Percentiles rank a stretch among this genome's conserved stretches.
These are phyloP conservation scores for Acacia concinna DNA, from an alignment of 331 rosid species.

Conservation along the genomic window DNA sequence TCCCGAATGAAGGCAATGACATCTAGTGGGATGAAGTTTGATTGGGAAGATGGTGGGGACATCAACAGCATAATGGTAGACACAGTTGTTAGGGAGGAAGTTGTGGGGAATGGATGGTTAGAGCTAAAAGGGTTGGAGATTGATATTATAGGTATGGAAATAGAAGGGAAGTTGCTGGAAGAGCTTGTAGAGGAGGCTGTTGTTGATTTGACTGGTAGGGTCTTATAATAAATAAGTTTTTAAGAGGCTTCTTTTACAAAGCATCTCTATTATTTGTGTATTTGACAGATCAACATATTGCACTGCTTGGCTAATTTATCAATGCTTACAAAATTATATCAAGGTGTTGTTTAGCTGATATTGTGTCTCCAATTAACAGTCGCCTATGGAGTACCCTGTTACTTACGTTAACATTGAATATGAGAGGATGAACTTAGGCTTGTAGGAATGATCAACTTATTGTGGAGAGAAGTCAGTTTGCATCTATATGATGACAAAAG, in stretches of 20 bases:
- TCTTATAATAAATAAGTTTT: conserved; percentile 12
- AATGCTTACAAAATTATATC: background rate
- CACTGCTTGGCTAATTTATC: conserved; percentile 43
- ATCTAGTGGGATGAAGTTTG: conserved; percentile 51
- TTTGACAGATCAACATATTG: conserved; percentile 42
- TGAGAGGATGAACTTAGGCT: background rate
- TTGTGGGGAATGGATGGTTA: conserved; percentile 68
- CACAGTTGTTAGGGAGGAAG: conserved; percentile 69
- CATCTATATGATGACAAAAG: background rate
- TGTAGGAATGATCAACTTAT: background rate
- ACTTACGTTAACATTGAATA: background rate
- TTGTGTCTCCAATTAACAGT: background rate
- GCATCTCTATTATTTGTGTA: conserved; percentile 49
- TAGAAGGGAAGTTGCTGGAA: conserved; percentile 65
- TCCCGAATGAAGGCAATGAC: conserved; percentile 67
- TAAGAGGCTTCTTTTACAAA: conserved; percentile 21
- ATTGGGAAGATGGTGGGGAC: conserved; percentile 60
- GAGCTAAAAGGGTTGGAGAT: conserved; percentile 61
- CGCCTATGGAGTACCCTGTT: background rate
- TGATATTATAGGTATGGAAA: conserved; percentile 66
- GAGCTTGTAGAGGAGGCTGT: conserved; percentile 75
- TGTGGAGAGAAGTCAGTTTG: background rate
- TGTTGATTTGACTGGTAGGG: conserved; percentile 59
- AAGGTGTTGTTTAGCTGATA: background rate
- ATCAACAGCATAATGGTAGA: conserved; percentile 69